A percentile compares a stretch with the other conserved stretches of the same genome.
phyloP scores from a whole-genome alignment of 2,329 filamentous ascomycete species.

The Thermothelomyces thermophilus region DNA sequence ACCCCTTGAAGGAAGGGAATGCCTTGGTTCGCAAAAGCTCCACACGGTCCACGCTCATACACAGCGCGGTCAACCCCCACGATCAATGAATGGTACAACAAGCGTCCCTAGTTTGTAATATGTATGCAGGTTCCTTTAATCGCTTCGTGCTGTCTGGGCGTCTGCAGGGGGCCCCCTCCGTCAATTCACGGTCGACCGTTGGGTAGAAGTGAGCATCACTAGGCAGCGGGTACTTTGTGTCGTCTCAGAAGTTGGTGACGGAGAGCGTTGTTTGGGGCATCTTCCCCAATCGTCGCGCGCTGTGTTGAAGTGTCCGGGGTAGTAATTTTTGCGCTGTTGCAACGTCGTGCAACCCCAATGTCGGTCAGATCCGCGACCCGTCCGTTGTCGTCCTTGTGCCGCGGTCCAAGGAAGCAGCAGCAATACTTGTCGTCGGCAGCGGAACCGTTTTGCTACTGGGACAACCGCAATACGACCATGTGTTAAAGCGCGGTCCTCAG shows the following conservation, averaged over 20 bases:
- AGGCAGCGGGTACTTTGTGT: not conserved
- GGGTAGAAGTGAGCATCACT: not conserved
- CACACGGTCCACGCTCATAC: conserved; percentile 6
- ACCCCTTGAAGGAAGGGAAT: not conserved
- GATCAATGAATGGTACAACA: not conserved
- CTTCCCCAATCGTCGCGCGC: conserved; percentile 4
- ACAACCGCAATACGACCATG: conserved; percentile 21
- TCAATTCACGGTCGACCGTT: not conserved
- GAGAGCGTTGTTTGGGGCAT: conserved; percentile 13
- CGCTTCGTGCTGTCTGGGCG: too few relatives aligned
- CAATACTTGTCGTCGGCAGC: conserved; percentile 19
- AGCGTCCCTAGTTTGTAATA: too few relatives aligned
- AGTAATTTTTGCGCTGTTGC: conserved; percentile 24
- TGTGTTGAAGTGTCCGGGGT: conserved; percentile 18
- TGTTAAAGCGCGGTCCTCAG: conserved; percentile 22
- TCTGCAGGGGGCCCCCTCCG: conserved; percentile 10
- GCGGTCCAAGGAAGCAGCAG: conserved; percentile 10
- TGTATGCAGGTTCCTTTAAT: too few relatives aligned
- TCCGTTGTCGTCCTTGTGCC: conserved; percentile 12
- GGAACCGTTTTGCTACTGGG: conserved; percentile 20
- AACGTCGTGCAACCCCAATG: conserved; percentile 27
- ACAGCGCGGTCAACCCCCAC: not conserved
- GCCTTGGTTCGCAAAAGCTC: conserved; percentile 1
- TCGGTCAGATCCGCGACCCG: conserved; percentile 21
- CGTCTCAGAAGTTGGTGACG: conserved; percentile 19